Percentiles rank a stretch among this genome's conserved stretches.
Conservation (phyloP, 169 alveolate genomes). For the Eimeria nieschulzi region DNA sequence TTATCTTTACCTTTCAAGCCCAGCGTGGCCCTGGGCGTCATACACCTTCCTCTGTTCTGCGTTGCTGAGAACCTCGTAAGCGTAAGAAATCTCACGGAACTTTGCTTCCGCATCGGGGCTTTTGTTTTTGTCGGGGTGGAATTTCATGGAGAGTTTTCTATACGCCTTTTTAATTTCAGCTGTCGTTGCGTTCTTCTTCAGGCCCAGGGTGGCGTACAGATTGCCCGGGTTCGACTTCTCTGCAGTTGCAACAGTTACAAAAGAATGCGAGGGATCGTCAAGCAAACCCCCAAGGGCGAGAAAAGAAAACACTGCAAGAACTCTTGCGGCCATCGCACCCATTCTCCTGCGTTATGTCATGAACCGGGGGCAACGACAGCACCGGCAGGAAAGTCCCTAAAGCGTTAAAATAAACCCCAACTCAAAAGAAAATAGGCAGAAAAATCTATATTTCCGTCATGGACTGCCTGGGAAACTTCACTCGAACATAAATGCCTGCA, state of each 20-base stretch:
- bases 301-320: conserved; percentile 6
- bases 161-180: conserved; percentile 90
- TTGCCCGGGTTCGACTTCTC: conserved; percentile 48
- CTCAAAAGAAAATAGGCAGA: too few relatives aligned
- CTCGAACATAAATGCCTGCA: too few relatives aligned
- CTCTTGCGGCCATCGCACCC: conserved; percentile 3
- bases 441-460: too few relatives aligned
- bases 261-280: background rate
- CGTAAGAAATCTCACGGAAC: conserved; percentile 91
- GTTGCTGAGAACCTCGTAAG: conserved; percentile 91
- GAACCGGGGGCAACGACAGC: too few relatives aligned
- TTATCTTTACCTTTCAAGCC: conserved; percentile 53
- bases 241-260: background rate
- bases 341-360: background rate
- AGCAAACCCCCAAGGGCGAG: background rate
- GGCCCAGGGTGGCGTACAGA: conserved; percentile 79
- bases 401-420: too few relatives aligned
- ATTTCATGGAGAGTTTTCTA: conserved; percentile 85
- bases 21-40: conserved; percentile 73
- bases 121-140: conserved; percentile 92
- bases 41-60: conserved; percentile 84
- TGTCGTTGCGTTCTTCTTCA: conserved; percentile 78
- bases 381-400: too few relatives aligned
- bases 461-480: too few relatives aligned
- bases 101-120: conserved; percentile 81